A percentile compares a stretch with the other conserved stretches of the same genome.
Conservation (phyloP, 2,329 filamentous ascomycete genomes). For the Ophiostoma australiae region DNA sequence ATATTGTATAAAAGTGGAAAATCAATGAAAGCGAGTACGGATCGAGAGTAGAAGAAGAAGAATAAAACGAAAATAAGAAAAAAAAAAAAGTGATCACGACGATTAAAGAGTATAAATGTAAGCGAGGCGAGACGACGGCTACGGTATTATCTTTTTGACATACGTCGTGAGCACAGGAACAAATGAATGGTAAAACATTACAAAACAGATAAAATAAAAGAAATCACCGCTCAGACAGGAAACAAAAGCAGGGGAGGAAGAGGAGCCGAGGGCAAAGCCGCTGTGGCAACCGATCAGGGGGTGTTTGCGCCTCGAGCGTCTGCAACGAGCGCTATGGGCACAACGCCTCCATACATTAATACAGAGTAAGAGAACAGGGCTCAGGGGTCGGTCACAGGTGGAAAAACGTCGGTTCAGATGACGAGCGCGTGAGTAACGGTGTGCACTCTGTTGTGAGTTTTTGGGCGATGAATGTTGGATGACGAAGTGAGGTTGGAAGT, state of each 20-base stretch:
- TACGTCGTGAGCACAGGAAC: not conserved
- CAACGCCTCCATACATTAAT: constrained; percentile 5
- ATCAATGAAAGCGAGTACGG: not conserved
- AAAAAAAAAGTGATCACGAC: not conserved
- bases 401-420: not conserved
- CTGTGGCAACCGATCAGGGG: constrained; percentile 21
- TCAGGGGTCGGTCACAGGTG: not conserved
- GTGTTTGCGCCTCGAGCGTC: not conserved
- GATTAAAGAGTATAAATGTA: not conserved
- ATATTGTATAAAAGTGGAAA: not conserved
- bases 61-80: not conserved
- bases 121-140: not conserved
- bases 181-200: not conserved
- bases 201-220: not conserved
- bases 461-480: not conserved
- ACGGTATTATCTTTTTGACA: not conserved
- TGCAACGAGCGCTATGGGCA: constrained; percentile 12
- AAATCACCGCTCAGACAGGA: not conserved
- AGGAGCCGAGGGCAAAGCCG: constrained; percentile 8
- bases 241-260: not conserved
- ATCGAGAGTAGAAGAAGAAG: not conserved
- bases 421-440: not conserved
- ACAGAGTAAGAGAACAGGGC: constrained; percentile 7
- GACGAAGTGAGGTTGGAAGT: not conserved
- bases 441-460: no score